A percentile compares a stretch with the other conserved stretches of the same genome.
These are phyloP conservation scores for Thymus mandschuricus DNA, from an alignment of 257 asterid species.

Conservation along the genomic window DNA sequence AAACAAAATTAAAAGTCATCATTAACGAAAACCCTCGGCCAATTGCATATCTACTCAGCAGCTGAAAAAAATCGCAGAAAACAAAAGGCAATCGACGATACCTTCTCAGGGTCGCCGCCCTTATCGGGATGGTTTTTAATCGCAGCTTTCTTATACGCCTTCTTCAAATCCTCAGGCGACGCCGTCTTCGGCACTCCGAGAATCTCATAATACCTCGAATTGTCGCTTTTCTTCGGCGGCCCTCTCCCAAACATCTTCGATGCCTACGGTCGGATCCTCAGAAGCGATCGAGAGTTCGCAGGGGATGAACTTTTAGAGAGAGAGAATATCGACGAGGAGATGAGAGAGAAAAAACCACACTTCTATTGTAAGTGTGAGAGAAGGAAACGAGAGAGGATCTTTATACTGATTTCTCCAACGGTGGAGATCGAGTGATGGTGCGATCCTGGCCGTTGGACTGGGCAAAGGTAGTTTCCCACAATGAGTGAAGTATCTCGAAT, in stretches of 20 bases:
- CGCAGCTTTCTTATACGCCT: constrained; percentile 83
- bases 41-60: background rate
- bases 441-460: constrained; percentile 38
- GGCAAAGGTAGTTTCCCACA: constrained; percentile 2
- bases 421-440: constrained; percentile 32
- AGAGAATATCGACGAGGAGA: background rate
- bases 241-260: constrained; percentile 55
- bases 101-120: constrained; percentile 97
- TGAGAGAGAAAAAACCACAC: background rate
- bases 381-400: background rate
- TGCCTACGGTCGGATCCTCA: background rate
- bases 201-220: constrained; percentile 49
- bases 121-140: constrained; percentile 87
- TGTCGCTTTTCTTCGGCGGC: constrained; percentile 51
- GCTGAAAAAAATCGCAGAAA: background rate
- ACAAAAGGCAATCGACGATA: background rate
- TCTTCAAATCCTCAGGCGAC: constrained; percentile 70
- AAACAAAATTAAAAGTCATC: too few relatives aligned
- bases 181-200: constrained; percentile 69
- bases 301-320: background rate
- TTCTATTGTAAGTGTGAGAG: background rate
- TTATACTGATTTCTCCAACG: constrained; percentile 19
- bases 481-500: constrained; percentile 44
- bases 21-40: background rate
- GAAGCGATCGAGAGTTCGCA: constrained; percentile 3